Conservation (phyloP, 2,329 filamentous ascomycete genomes). For the Pseudocercospora pini-densiflorae region DNA sequence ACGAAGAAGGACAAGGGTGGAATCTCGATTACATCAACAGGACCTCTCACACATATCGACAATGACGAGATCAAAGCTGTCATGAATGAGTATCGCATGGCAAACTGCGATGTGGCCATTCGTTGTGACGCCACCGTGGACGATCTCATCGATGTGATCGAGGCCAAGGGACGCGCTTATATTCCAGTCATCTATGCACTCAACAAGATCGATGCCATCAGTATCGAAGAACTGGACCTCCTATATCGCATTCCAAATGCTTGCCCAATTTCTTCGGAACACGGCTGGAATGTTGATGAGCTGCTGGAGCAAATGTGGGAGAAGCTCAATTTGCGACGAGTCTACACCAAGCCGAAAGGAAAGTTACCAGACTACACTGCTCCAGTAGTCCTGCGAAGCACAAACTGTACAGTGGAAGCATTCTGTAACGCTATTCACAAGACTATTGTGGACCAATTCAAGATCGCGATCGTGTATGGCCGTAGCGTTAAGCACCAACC, state of each 20-base stretch:
- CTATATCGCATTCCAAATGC: slow-evolving; percentile 97
- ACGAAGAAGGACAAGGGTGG: slow-evolving; percentile 99
- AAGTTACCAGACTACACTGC: slow-evolving; percentile 88
- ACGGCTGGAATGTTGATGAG: slow-evolving; percentile 97
- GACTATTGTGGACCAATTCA: slow-evolving; percentile 94
- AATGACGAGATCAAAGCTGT: slow-evolving; percentile 97
- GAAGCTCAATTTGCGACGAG: slow-evolving; percentile 84
- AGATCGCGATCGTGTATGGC: slow-evolving; percentile 92
- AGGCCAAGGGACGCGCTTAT: slow-evolving; percentile 92
- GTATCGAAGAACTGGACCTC: slow-evolving; percentile 94
- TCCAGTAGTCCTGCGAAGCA: slow-evolving; percentile 85
- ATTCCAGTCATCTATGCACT: slow-evolving; percentile 99
- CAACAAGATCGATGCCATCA: slow-evolving; percentile 99
- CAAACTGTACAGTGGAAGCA: slow-evolving; percentile 88
- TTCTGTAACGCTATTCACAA: slow-evolving; percentile 99
- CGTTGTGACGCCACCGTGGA: slow-evolving; percentile 97
- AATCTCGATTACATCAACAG: slow-evolving; percentile 92
- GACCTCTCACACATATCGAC: slow-evolving; percentile 89
- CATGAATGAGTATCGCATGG: slow-evolving; percentile 95
- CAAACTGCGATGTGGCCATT: slow-evolving; percentile 95
- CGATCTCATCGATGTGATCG: slow-evolving; percentile 93
- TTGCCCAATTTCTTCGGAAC: slow-evolving; percentile 93
- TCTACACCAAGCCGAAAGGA: slow-evolving; percentile 99
- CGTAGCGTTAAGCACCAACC: slow-evolving; percentile 99
- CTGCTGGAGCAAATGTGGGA: slow-evolving; percentile 99